These are phyloP conservation scores for Alternaria sp. DNA, from an alignment of 2,329 filamentous ascomycete genomes.

Conservation along the genomic window DNA sequence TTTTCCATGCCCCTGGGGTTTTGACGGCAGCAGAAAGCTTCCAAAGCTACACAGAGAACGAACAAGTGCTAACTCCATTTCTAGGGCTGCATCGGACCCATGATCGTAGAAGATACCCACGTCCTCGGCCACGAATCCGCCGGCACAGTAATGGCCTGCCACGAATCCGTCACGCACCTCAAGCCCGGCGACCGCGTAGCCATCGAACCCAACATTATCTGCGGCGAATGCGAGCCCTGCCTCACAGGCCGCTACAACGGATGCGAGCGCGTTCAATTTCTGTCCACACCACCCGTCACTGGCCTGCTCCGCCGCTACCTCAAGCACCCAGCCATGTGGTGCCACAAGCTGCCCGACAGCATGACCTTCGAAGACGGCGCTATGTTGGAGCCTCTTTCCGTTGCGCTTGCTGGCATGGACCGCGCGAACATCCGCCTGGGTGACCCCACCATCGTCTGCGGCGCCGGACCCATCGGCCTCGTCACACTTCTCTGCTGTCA, in stretches of 20 bases:
- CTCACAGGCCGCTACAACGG: constrained; percentile 94
- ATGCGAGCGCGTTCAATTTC: constrained; percentile 83
- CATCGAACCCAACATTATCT: constrained; percentile 93
- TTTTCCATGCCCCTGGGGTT: not conserved
- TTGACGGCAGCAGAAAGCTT: too few relatives aligned
- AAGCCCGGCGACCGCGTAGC: constrained; percentile 89
- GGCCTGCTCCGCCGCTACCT: constrained; percentile 90
- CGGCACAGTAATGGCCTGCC: constrained; percentile 78
- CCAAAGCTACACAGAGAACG: not conserved
- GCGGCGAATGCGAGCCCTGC: constrained; percentile 87
- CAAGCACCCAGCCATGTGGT: constrained; percentile 93
- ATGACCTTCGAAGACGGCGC: constrained; percentile 93
- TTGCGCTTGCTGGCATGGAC: constrained; percentile 87
- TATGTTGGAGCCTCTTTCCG: constrained; percentile 86
- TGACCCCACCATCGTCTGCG: constrained; percentile 87
- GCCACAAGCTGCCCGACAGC: constrained; percentile 85
- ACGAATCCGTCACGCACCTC: constrained; percentile 78
- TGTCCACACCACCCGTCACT: constrained; percentile 87
- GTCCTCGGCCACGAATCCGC: constrained; percentile 95
- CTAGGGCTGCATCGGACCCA: constrained; percentile 83
- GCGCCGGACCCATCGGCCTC: constrained; percentile 91
- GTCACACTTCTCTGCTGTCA: constrained; percentile 80
- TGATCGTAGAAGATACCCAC: constrained; percentile 88
- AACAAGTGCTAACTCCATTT: constrained; percentile 4
- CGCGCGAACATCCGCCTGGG: constrained; percentile 80